Conservation (phyloP, 1,284 basidiomycete genomes). For the Apiotrichum domesticum region DNA sequence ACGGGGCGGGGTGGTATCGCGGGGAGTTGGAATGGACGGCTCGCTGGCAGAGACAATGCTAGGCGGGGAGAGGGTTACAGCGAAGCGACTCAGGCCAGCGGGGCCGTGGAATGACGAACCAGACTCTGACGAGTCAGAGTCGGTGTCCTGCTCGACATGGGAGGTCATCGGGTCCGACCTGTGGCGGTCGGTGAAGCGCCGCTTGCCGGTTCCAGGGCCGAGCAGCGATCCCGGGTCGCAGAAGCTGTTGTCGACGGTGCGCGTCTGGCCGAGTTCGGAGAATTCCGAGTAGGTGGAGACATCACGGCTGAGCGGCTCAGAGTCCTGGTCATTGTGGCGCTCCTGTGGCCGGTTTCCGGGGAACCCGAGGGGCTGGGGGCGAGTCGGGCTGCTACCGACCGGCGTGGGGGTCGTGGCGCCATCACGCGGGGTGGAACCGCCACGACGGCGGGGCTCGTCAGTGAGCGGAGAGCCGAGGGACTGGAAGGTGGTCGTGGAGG, state of each 20-base stretch:
- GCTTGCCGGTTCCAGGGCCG: neutral
- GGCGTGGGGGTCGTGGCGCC: constrained; percentile 26
- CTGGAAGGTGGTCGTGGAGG: neutral
- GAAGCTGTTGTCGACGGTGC: constrained; percentile 12
- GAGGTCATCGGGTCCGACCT: neutral
- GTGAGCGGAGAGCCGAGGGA: neutral
- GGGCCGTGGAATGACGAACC: constrained; percentile 4
- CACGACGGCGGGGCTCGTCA: neutral
- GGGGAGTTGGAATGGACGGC: constrained; percentile 33
- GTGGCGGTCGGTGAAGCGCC: neutral
- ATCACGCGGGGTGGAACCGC: neutral
- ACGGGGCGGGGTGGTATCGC: constrained; percentile 25
- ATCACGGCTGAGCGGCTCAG: no score
- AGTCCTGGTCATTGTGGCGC: no score
- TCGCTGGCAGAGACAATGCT: constrained; percentile 19
- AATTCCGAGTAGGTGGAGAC: constrained; percentile 21
- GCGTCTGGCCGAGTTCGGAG: constrained; percentile 13
- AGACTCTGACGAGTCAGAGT: neutral
- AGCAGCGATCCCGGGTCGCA: constrained; percentile 12
- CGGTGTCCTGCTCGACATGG: no score
- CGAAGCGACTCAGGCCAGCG: neutral
- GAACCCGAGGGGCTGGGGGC: constrained; percentile 15
- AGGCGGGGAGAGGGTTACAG: neutral
- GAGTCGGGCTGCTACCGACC: constrained; percentile 23
- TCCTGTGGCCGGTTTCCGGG: no score